These are phyloP conservation scores for Chaetomium olivaceum DNA, from an alignment of 2,329 filamentous ascomycete genomes.

Conservation along the genomic window DNA sequence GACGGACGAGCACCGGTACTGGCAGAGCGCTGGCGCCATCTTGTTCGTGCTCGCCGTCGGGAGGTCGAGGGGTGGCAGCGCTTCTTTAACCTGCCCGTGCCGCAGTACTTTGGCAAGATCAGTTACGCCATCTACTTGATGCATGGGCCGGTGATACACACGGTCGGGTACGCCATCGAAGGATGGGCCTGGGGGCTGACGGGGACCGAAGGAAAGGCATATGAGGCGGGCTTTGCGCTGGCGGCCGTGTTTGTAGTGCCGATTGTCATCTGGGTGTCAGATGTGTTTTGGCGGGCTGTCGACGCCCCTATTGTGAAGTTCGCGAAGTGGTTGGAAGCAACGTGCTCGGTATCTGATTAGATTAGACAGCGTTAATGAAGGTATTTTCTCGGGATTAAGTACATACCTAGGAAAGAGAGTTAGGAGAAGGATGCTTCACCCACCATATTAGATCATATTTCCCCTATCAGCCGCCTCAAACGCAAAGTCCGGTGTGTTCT, in stretches of 20 bases:
- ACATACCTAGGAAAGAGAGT: background rate
- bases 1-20: conserved; percentile 54
- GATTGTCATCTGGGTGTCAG: conserved; percentile 54
- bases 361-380: conserved; percentile 2
- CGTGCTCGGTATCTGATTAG: conserved; percentile 37
- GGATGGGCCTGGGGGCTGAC: conserved; percentile 50
- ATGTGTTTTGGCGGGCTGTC: conserved; percentile 57
- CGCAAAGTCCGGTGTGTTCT: background rate
- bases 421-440: background rate
- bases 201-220: conserved; percentile 46
- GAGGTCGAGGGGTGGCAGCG: conserved; percentile 47
- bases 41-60: conserved; percentile 54
- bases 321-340: conserved; percentile 56
- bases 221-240: conserved; percentile 50
- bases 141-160: conserved; percentile 58
- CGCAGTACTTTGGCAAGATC: conserved; percentile 62
- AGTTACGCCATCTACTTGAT: conserved; percentile 63
- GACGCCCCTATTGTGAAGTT: conserved; percentile 59
- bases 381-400: background rate
- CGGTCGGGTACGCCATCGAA: conserved; percentile 54
- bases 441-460: background rate
- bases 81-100: conserved; percentile 50
- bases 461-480: background rate
- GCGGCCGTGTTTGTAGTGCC: conserved; percentile 52
- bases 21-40: conserved; percentile 55